phyloP scores from a whole-genome alignment of 441 rosid species.

The Adansonia madagascariensis region DNA sequence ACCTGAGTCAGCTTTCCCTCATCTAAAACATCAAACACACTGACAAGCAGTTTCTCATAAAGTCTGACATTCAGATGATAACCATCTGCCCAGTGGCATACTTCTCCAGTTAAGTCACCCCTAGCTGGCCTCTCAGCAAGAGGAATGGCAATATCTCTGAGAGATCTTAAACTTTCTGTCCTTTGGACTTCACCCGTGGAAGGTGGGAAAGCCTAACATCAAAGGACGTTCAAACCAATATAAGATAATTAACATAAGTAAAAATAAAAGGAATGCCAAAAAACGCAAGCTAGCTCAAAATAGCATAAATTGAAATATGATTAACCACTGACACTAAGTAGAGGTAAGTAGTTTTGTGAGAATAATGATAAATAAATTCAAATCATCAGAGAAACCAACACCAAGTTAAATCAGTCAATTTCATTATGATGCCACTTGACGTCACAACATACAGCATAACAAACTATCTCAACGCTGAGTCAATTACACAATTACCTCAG shows the following conservation, averaged over 20 bases:
- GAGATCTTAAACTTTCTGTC: constrained; percentile 89
- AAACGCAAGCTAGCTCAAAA: background rate
- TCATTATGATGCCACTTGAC: background rate
- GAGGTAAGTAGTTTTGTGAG: constrained; percentile 14
- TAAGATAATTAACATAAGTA: constrained; percentile 15
- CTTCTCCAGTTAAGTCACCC: constrained; percentile 98
- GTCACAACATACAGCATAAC: constrained; percentile 14
- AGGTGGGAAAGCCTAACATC: constrained; percentile 73
- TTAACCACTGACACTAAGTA: background rate
- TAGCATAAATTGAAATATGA: constrained; percentile 13
- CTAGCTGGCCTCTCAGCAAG: constrained; percentile 99
- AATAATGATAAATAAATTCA: constrained; percentile 13
- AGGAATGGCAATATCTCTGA: constrained; percentile 82
- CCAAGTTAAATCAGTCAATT: background rate
- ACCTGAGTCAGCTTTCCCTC: constrained; percentile 98
- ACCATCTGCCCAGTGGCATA: constrained; percentile 99
- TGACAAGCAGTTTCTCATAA: constrained; percentile 89
- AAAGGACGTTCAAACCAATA: constrained; percentile 24
- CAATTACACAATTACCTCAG: constrained; percentile 65
- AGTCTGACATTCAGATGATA: constrained; percentile 91
- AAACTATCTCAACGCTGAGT: constrained; percentile 12
- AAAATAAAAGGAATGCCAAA: constrained; percentile 24
- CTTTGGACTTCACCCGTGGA: constrained; percentile 92
- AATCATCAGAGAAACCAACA: constrained; percentile 5
- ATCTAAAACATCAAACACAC: constrained; percentile 92